Base-by-base conservation (phyloP, 129 eudicot genomes). In the Flaveria trinervia region DNA sequence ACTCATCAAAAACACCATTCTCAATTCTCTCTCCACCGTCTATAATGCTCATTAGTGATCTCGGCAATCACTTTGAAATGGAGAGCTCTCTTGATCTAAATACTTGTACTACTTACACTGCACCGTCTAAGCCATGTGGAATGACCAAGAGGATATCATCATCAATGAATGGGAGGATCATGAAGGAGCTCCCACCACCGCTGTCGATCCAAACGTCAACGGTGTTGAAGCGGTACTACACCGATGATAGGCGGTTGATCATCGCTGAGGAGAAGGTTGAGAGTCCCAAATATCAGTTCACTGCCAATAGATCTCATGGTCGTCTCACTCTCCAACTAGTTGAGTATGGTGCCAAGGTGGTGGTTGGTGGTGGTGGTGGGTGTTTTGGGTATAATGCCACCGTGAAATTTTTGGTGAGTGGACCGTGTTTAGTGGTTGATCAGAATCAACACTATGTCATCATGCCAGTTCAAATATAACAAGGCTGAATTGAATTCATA, bases 121-220 rank as follows among this genome's bases (percentile, higher is more conserved):
- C 41, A 36, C 41, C 41, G 6, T 36, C 41, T 36, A 36, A 36
- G 7, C 41, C 41, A 1, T 36, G 77, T 6, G 64, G 71, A 20
- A 9, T 7, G 6, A 77, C 0, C 52, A 68, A 48, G 5, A 30
- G 64, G 15, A 73, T 51, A 73, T 41, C 64, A 36, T 44, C 48
- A 44, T 45, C 49, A 2, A 11, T 25, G 10, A 20, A n/a, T 2
- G 52, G 33, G 20, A 73, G 23, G 39, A 67, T 17, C 50, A 22
- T 50, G 15, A 86, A 79, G 72, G 75, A 83, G 43, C 81, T 81
- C 7, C 96, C 96, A 26, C 96, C 96, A 55, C 84, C 88, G 61
- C 36, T 84, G 65, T 68, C 86, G 48, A 26, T 69, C 2, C 81
- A 71, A n/a, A 73, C 74, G 0, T 62, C 85, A 1, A 77, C 85